Conservation (phyloP, 257 asterid species). For the Solanum paucissectum region DNA sequence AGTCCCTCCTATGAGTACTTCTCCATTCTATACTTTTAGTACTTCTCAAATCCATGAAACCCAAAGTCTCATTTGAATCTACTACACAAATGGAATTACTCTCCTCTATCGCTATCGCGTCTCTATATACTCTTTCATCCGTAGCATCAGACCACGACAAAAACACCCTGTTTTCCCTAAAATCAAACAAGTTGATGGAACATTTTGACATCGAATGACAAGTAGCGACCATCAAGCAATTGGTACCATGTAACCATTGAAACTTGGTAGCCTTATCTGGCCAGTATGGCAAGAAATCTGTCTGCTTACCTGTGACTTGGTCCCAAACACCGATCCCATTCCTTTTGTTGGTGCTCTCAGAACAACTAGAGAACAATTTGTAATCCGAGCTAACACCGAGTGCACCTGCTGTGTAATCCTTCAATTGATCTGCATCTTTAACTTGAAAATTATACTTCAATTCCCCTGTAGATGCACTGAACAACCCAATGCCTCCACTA, state of each 20-base stretch:
- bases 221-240: constrained; percentile 29
- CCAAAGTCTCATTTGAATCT: constrained; percentile 71
- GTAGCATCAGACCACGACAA: no score
- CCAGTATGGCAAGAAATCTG: constrained; percentile 40
- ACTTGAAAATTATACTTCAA: constrained; percentile 51
- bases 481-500: constrained; percentile 72
- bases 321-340: neutral
- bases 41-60: constrained; percentile 71
- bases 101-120: constrained; percentile 39
- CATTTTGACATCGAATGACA: no score
- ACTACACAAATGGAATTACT: constrained; percentile 23
- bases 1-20: neutral
- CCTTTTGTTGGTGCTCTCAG: neutral
- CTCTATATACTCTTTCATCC: constrained; percentile 16
- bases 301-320: constrained; percentile 34
- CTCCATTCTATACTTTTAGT: neutral
- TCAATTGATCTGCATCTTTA: constrained; percentile 37
- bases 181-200: constrained; percentile 54
- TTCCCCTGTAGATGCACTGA: constrained; percentile 45
- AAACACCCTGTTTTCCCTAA: neutral
- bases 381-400: neutral
- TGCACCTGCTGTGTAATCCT: neutral
- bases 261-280: constrained; percentile 54
- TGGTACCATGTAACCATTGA: constrained; percentile 62
- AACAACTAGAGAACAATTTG: neutral